Percentiles rank a stretch among this genome's conserved stretches.
Conservation (phyloP, 2,329 filamentous ascomycete species). For the Cucurbitaria berberidis region DNA sequence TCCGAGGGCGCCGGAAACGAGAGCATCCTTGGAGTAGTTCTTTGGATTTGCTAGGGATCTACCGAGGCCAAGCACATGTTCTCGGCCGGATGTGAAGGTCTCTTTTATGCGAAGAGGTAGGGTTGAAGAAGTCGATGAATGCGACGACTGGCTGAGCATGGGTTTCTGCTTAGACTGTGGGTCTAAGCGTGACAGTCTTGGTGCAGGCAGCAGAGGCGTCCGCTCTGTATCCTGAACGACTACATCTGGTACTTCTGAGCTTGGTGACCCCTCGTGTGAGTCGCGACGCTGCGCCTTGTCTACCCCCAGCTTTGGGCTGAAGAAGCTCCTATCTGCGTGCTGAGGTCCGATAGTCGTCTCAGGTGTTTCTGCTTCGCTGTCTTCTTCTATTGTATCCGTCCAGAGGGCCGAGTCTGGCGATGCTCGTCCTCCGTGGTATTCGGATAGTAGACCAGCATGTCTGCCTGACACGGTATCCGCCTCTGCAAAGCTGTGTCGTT, state of each 20-base stretch:
- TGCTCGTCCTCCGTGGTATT: slow-evolving; percentile 28
- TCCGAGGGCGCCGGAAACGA: slow-evolving; percentile 69
- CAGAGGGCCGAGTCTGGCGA: slow-evolving; percentile 44
- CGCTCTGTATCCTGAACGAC: slow-evolving; percentile 42
- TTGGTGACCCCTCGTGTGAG: slow-evolving; percentile 1
- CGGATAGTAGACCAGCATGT: slow-evolving; percentile 19
- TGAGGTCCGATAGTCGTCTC: slow-evolving; percentile 43
- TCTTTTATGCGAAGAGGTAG: slow-evolving; percentile 27
- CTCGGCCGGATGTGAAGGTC: slow-evolving; percentile 22
- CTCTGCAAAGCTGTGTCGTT: slow-evolving; percentile 33
- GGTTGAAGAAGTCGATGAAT: slow-evolving; percentile 30
- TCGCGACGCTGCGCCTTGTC: slow-evolving; percentile 4
- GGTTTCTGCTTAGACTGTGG: slow-evolving; percentile 22
- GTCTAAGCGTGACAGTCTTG: slow-evolving; percentile 35
- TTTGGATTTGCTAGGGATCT: slow-evolving; percentile 64
- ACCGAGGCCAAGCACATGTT: slow-evolving; percentile 27
- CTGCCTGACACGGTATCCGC: slow-evolving; percentile 28
- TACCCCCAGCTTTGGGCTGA: slow-evolving; percentile 21
- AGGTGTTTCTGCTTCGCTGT: slow-evolving; percentile 64
- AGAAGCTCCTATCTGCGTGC: slow-evolving; percentile 27
- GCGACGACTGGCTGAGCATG: slow-evolving; percentile 9
- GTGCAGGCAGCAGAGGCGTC: slow-evolving; percentile 49
- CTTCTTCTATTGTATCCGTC: slow-evolving; percentile 65
- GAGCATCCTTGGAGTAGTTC: slow-evolving; percentile 70
- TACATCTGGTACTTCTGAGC: slow-evolving; percentile 23